Conservation (phyloP, 1,284 basidiomycete genomes). For the Puccinia horiana region DNA sequence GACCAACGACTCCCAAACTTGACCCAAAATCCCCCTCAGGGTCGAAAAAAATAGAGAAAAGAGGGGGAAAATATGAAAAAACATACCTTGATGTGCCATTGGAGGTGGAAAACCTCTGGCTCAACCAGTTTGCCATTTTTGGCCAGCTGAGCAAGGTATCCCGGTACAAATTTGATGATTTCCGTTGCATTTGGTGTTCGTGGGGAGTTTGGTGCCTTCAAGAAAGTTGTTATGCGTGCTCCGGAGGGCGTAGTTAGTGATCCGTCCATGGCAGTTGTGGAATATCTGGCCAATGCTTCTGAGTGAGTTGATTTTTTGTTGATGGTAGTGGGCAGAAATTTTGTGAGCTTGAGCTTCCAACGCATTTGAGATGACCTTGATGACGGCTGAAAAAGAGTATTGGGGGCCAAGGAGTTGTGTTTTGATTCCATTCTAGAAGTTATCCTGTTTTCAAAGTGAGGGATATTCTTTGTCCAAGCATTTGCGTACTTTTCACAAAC, state of each 20-base stretch:
- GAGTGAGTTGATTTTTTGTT: background rate
- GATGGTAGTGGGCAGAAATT: constrained; percentile 3
- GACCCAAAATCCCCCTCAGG: too few relatives aligned
- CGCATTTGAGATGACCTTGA: background rate
- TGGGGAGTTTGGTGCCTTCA: background rate
- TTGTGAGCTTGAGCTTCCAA: background rate
- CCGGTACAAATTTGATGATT: background rate
- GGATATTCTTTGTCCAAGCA: too few relatives aligned
- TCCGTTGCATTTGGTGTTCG: background rate
- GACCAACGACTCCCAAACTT: too few relatives aligned
- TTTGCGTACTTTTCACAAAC: background rate
- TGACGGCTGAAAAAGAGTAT: background rate
- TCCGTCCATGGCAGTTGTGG: background rate
- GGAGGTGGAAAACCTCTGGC: too few relatives aligned
- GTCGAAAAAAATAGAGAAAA: too few relatives aligned
- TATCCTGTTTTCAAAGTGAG: background rate
- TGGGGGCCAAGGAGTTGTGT: background rate
- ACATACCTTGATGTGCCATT: too few relatives aligned
- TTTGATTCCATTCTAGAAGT: background rate
- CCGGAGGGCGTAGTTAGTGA: background rate
- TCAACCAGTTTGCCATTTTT: too few relatives aligned
- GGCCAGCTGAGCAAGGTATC: too few relatives aligned
- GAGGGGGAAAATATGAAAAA: too few relatives aligned
- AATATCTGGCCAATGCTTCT: background rate
- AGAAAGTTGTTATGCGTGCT: background rate